Percentiles rank a stretch among this genome's conserved stretches.
Evolutionary conservation across 2,329 filamentous ascomycete species (phyloP).

Genomic region (Ascochyta viciae-villosae): DNA sequence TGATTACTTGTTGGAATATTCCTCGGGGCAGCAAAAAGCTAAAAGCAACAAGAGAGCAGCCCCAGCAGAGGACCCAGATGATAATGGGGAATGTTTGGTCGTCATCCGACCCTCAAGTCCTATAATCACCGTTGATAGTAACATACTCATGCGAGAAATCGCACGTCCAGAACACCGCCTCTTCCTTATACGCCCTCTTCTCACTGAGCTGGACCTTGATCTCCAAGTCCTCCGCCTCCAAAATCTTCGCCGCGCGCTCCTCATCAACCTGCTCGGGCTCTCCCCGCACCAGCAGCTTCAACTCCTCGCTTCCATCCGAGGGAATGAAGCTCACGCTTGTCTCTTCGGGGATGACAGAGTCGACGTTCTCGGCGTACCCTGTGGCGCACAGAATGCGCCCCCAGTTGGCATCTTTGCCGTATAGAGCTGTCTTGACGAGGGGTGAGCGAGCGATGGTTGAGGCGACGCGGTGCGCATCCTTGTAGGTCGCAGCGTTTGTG

Average conservation of each 20-base stretch:
- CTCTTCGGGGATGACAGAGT: slow-evolving; percentile 70
- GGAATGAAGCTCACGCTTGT: slow-evolving; percentile 83
- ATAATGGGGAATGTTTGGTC: background rate
- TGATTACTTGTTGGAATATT: no score
- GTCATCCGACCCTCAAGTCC: slow-evolving; percentile 50
- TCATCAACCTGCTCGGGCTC: slow-evolving; percentile 84
- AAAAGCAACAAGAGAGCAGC: background rate
- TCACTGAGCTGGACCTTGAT: slow-evolving; percentile 78
- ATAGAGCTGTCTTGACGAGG: slow-evolving; percentile 95
- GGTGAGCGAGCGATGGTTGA: slow-evolving; percentile 89
- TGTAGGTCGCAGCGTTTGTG: slow-evolving; percentile 71
- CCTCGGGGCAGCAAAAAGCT: background rate
- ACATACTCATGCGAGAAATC: slow-evolving; percentile 87
- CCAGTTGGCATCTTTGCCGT: slow-evolving; percentile 98
- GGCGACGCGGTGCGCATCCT: slow-evolving; percentile 79
- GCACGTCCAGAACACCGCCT: slow-evolving; percentile 82
- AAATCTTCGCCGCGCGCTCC: slow-evolving; percentile 75
- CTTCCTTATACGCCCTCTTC: slow-evolving; percentile 59
- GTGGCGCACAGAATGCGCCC: slow-evolving; percentile 94
- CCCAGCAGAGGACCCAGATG: no score
- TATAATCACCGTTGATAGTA: slow-evolving; percentile 72
- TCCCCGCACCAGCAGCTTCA: slow-evolving; percentile 78
- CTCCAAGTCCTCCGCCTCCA: slow-evolving; percentile 78
- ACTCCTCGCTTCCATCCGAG: slow-evolving; percentile 75
- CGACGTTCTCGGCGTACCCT: slow-evolving; percentile 75